phyloP scores from a whole-genome alignment of 352 stramenopile genomes.

The Phytophthora chlamydospora region DNA sequence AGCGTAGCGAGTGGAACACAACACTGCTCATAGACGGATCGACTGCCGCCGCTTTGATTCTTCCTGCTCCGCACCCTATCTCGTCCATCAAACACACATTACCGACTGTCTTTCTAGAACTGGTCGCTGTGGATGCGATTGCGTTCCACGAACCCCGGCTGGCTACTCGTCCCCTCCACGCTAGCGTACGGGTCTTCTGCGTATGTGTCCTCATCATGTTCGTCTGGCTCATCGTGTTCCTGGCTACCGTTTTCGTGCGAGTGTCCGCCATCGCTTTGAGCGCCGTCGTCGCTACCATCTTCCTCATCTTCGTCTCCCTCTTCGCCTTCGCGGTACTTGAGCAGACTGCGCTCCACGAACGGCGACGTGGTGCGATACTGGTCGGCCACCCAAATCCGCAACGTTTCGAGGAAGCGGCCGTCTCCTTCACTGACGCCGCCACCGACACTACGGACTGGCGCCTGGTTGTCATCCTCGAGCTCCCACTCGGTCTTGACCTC shows the following conservation, averaged over 20 bases:
- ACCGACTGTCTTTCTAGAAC: slow-evolving; percentile 41
- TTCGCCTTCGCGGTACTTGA: slow-evolving; percentile 80
- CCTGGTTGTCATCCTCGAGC: slow-evolving; percentile 75
- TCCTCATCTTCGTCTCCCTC: slow-evolving; percentile 53
- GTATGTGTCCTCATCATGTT: slow-evolving; percentile 16
- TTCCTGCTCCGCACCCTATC: neutral
- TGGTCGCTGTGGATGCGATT: slow-evolving; percentile 63
- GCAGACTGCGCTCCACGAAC: slow-evolving; percentile 83
- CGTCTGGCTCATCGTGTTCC: slow-evolving; percentile 7
- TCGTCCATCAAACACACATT: slow-evolving; percentile 5
- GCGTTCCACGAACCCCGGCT: slow-evolving; percentile 54
- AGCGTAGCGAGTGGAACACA: slow-evolving; percentile 36
- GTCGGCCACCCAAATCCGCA: slow-evolving; percentile 87
- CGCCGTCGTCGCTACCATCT: slow-evolving; percentile 26
- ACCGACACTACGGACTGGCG: slow-evolving; percentile 65
- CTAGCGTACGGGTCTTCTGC: slow-evolving; percentile 20
- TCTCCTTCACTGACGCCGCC: slow-evolving; percentile 69
- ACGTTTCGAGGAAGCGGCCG: slow-evolving; percentile 74
- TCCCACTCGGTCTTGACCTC: slow-evolving; percentile 89
- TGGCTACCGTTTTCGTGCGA: slow-evolving; percentile 16
- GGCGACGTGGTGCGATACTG: slow-evolving; percentile 87
- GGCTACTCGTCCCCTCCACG: slow-evolving; percentile 43
- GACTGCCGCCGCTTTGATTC: slow-evolving; percentile 3
- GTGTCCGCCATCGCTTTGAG: slow-evolving; percentile 16
- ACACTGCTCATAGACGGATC: neutral